A percentile compares a stretch with the other conserved stretches of the same genome.
Conservation (phyloP, 2,329 filamentous ascomycete species). For the Epichloe sibirici region DNA sequence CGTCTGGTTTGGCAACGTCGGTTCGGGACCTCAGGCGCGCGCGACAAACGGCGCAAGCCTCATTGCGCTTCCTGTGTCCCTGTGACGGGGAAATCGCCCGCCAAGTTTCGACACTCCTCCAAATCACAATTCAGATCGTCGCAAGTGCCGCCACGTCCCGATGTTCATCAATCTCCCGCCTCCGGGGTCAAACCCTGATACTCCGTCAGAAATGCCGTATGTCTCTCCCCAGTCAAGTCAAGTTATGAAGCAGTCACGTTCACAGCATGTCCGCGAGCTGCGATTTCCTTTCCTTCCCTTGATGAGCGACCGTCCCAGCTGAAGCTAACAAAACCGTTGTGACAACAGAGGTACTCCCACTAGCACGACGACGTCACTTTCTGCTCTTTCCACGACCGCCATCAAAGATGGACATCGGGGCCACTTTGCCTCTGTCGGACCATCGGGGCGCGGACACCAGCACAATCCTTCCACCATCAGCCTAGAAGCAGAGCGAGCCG, state of each 20-base stretch:
- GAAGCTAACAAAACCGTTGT: conserved; percentile 1
- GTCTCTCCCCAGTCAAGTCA: conserved; percentile 16
- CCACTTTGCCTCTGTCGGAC: conserved; percentile 41
- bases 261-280: not conserved
- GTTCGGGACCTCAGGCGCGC: no score
- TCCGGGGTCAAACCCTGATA: conserved; percentile 69
- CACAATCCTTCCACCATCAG: conserved; percentile 53
- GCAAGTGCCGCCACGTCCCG: conserved; percentile 37
- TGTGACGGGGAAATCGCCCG: no score
- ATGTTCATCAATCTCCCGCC: conserved; percentile 78
- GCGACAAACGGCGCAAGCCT: not conserved
- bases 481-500: conserved; percentile 82
- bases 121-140: conserved; percentile 20
- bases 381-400: conserved; percentile 80
- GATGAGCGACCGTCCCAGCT: not conserved
- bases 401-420: conserved; percentile 95
- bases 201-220: conserved; percentile 83
- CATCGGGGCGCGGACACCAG: conserved; percentile 44
- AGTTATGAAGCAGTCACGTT: not conserved
- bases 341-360: conserved; percentile 61
- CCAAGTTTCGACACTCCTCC: not conserved
- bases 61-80: not conserved
- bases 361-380: conserved; percentile 83
- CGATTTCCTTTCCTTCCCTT: no score
- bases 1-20: not conserved